Conservation (phyloP, 768 basidiomycete genomes). For the Erythrobasidium yunnanense region DNA sequence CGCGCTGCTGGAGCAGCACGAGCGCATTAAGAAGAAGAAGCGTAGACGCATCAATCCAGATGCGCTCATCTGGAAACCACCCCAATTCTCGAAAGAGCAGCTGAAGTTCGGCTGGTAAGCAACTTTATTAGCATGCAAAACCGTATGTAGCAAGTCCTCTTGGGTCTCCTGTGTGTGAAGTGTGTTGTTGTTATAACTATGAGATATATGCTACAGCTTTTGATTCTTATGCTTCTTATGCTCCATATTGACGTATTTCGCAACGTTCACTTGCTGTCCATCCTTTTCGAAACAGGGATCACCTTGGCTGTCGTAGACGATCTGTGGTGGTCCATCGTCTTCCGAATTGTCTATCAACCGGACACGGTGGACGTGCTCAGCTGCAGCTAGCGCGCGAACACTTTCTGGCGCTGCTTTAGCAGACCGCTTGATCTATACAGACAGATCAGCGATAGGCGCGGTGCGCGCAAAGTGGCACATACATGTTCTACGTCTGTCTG, state of each 20-base stretch:
- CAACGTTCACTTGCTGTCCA: conserved; percentile 1
- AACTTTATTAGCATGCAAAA: neutral
- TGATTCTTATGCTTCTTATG: neutral
- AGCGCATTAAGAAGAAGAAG: conserved; percentile 68
- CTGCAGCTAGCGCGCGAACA: conserved; percentile 27
- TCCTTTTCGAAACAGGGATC: conserved; percentile 33
- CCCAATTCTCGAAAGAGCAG: conserved; percentile 61
- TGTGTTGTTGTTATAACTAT: neutral
- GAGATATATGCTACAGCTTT: too few species aligned
- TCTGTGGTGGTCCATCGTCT: conserved; percentile 28
- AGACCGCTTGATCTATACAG: conserved; percentile 29
- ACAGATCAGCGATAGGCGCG: conserved; percentile 1
- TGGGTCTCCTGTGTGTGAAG: neutral
- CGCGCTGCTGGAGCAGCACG: conserved; percentile 77
- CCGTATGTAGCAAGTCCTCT: neutral
- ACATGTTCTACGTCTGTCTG: conserved; percentile 12
- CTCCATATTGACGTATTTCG: conserved; percentile 9
- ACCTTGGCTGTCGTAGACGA: conserved; percentile 38
- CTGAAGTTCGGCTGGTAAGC: conserved; percentile 34
- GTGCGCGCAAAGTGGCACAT: neutral
- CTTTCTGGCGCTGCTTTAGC: conserved; percentile 28
- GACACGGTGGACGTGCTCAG: conserved; percentile 32
- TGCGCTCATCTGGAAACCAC: conserved; percentile 84
- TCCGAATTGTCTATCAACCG: conserved; percentile 38
- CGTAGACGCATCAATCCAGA: conserved; percentile 68